Evolutionary conservation across 1,139 yeast genomes (phyloP).

Genomic region (Geotrichum phurueaensis): DNA sequence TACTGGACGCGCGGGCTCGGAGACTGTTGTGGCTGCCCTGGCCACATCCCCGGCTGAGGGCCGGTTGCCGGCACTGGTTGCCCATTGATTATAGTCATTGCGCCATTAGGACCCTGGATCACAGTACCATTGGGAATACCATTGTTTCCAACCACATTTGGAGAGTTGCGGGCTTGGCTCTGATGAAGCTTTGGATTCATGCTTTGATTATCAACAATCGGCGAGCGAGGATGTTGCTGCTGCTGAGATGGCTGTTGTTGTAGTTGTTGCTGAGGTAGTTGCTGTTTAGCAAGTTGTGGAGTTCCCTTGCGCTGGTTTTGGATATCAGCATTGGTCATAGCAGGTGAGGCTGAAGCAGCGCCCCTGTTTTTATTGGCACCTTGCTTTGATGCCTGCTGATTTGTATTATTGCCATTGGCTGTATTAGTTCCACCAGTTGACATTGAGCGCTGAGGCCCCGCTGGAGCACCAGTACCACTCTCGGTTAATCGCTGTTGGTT

Average conservation of each 20-base stretch:
- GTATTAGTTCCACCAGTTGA: constrained; percentile 6
- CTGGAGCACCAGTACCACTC: constrained; percentile 34
- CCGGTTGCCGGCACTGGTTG: not conserved
- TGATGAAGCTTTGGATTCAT: constrained; percentile 6
- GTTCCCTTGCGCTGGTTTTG: constrained; percentile 24
- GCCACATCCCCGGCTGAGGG: constrained; percentile 15
- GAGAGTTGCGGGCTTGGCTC: constrained; percentile 15
- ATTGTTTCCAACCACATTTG: constrained; percentile 16
- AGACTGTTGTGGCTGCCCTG: constrained; percentile 20
- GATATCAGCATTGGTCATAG: constrained; percentile 20
- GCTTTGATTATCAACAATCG: constrained; percentile 5
- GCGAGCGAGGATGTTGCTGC: constrained; percentile 5
- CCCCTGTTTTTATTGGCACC: constrained; percentile 15
- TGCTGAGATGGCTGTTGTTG: constrained; percentile 22
- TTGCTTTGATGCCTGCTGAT: constrained; percentile 16
- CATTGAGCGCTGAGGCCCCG: constrained; percentile 17
- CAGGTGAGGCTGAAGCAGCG: constrained; percentile 23
- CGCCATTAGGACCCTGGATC: constrained; percentile 27
- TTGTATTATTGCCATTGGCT: constrained; percentile 1
- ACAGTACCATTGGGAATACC: constrained; percentile 9
- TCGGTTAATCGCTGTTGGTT: constrained; percentile 49
- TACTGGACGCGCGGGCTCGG: constrained; percentile 21
- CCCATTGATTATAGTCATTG: constrained; percentile 16
- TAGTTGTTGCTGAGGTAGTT: constrained; percentile 30
- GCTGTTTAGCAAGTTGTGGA: constrained; percentile 31